Evolutionary conservation across 2,329 filamentous ascomycete species (phyloP).

Genomic region (Penicillium palitans): DNA sequence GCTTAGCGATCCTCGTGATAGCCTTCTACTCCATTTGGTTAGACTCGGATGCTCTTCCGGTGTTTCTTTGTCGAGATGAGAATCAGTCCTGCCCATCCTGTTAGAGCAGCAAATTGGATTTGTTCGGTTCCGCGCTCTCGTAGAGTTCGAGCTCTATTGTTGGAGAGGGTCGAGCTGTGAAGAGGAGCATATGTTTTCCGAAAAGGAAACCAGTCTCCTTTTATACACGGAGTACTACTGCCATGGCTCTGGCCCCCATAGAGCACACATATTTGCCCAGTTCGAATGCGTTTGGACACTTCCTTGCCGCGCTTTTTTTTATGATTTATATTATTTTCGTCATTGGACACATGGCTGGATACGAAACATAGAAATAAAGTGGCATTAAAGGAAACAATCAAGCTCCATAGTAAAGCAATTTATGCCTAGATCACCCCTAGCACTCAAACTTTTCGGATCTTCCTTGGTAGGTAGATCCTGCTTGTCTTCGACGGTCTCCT

Average conservation of each 20-base stretch:
- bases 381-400: not conserved
- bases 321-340: not conserved
- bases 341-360: not conserved
- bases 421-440: not conserved
- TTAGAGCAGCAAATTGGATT: not conserved
- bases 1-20: constrained; percentile 1
- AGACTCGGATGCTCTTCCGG: not conserved
- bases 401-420: not conserved
- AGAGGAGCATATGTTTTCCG: not conserved
- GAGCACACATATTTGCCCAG: not conserved
- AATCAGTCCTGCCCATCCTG: not conserved
- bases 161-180: not conserved
- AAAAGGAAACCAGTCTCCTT: not conserved
- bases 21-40: not conserved
- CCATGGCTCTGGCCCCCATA: not conserved
- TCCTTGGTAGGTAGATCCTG: not conserved
- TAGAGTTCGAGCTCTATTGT: not conserved
- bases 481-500: not conserved
- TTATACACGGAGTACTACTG: not conserved
- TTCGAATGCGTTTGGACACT: not conserved
- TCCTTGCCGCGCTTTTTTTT: not conserved
- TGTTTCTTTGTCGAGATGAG: not conserved
- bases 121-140: not conserved
- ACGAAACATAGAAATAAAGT: not conserved
- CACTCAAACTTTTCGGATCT: not conserved